phyloP scores from a whole-genome alignment of 768 basidiomycete species.

The Kondoa subrosea region DNA sequence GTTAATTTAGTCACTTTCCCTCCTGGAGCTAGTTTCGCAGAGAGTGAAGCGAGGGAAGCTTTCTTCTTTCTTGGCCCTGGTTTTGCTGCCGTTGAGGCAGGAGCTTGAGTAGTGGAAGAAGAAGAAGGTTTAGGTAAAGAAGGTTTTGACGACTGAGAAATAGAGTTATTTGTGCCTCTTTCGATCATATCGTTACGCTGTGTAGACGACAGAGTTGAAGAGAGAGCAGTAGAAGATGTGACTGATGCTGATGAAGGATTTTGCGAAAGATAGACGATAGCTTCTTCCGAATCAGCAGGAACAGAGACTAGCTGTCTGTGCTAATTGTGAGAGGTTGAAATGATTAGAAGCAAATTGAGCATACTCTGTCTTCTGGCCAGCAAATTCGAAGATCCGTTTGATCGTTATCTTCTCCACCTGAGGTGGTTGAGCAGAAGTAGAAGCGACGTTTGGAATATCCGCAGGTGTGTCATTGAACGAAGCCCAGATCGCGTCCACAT shows the following conservation, averaged over 20 bases:
- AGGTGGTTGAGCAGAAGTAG: constrained; percentile 3
- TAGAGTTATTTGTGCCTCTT: constrained; percentile 7
- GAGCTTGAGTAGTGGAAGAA: constrained; percentile 8
- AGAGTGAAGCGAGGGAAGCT: constrained; percentile 52
- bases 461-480: constrained; percentile 20
- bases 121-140: constrained; percentile 13
- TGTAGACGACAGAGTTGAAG: too few species aligned
- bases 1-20: constrained; percentile 56
- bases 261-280: constrained; percentile 49
- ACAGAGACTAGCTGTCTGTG: constrained; percentile 8
- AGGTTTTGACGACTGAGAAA: constrained; percentile 1
- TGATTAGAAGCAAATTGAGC: constrained; percentile 27
- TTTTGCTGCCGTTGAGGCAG: constrained; percentile 29
- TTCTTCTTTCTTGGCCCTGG: constrained; percentile 33
- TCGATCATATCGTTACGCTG: background rate
- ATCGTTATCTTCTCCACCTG: constrained; percentile 42
- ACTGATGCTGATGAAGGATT: background rate
- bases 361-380: constrained; percentile 58
- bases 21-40: constrained; percentile 19
- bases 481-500: constrained; percentile 24
- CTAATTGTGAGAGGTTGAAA: background rate
- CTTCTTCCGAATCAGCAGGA: constrained; percentile 55
- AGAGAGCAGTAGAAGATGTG: constrained; percentile 4
- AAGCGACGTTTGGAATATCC: background rate
- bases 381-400: constrained; percentile 53